These are phyloP conservation scores for Mycena crocata DNA, from an alignment of 768 basidiomycete species.

Conservation along the genomic window DNA sequence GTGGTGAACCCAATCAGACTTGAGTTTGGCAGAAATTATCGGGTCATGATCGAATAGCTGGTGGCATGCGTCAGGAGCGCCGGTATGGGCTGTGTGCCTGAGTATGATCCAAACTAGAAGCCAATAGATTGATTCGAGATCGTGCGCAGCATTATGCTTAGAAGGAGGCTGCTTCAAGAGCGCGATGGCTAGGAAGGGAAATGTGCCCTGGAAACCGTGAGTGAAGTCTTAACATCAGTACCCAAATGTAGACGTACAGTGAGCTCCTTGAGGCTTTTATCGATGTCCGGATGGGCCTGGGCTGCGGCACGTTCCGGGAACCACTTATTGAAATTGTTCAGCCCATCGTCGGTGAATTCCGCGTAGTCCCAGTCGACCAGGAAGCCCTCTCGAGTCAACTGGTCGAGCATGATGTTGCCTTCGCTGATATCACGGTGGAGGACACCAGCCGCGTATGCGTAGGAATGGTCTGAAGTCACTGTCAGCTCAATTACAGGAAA, in stretches of 20 bases:
- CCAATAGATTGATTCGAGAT: conserved; percentile 18
- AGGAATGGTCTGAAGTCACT: background rate
- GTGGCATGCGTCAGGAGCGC: background rate
- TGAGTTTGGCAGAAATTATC: no score
- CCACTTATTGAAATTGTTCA: background rate
- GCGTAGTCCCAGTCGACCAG: conserved; percentile 27
- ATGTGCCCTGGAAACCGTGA: conserved; percentile 11
- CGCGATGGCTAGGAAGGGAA: conserved; percentile 1
- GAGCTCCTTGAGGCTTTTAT: conserved; percentile 19
- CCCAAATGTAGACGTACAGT: conserved; percentile 1
- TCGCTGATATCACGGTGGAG: conserved; percentile 26
- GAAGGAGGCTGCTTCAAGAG: background rate
- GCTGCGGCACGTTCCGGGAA: background rate
- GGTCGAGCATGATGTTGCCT: conserved; percentile 20
- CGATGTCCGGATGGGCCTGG: background rate
- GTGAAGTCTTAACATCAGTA: background rate
- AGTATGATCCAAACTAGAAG: conserved; percentile 17
- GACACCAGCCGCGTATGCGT: conserved; percentile 15
- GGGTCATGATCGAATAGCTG: no score
- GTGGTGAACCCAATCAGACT: no score
- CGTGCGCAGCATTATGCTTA: background rate
- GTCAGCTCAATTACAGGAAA: background rate
- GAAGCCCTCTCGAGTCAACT: conserved; percentile 3
- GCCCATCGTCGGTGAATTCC: conserved; percentile 16
- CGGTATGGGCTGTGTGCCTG: conserved; percentile 3